Conservation (phyloP, 2,329 filamentous ascomycete species). For the Trichoderma sp. region DNA sequence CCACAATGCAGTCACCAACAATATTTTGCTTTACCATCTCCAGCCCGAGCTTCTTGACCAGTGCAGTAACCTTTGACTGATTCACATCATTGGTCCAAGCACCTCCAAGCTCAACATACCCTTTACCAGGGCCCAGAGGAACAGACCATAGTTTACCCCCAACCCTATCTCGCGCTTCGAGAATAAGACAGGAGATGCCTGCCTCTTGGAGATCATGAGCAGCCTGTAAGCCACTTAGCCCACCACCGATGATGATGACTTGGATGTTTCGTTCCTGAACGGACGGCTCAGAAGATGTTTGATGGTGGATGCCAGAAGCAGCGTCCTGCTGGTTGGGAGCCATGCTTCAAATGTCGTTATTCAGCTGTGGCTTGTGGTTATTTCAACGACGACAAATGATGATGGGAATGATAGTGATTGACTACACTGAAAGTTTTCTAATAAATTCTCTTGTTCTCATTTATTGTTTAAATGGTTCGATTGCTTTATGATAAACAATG, state of each 20-base stretch:
- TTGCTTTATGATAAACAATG: neutral
- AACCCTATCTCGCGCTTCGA: constrained; percentile 49
- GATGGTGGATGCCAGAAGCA: neutral
- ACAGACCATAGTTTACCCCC: constrained; percentile 51
- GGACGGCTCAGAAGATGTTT: neutral
- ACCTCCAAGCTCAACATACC: constrained; percentile 50
- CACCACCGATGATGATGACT: constrained; percentile 42
- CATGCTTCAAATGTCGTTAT: neutral
- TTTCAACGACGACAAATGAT: neutral
- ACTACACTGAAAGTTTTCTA: neutral
- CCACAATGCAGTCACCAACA: neutral
- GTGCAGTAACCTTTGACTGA: constrained; percentile 43
- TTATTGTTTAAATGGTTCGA: neutral
- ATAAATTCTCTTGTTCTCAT: neutral
- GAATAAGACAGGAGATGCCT: constrained; percentile 40
- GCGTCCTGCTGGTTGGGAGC: neutral
- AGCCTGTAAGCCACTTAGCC: constrained; percentile 39
- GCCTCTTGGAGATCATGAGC: constrained; percentile 34
- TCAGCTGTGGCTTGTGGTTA: neutral
- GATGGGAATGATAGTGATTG: neutral
- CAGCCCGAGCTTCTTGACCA: constrained; percentile 40
- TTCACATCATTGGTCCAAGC: constrained; percentile 59
- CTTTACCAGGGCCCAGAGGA: constrained; percentile 32
- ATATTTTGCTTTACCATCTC: constrained; percentile 47
- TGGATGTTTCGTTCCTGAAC: neutral